Conservation (phyloP, 192 early-diverging fungal genomes). For the Backusella tarrabulga region DNA sequence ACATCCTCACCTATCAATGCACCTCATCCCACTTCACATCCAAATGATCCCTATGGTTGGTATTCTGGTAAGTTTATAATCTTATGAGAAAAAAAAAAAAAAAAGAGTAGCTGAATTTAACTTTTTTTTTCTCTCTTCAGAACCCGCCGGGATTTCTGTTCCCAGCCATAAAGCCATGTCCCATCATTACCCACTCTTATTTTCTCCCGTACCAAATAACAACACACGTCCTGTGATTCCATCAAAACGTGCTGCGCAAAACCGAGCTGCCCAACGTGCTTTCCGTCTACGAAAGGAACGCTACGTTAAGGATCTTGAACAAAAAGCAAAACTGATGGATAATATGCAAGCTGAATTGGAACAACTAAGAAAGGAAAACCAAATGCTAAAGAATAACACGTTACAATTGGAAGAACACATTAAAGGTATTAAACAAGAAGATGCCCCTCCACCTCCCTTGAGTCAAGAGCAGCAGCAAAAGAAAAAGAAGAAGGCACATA, state of each 20-base stretch:
- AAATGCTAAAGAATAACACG: slow-evolving; percentile 7
- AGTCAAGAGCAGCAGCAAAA: neutral
- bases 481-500: neutral
- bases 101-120: neutral
- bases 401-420: slow-evolving; percentile 11
- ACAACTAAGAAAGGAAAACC: slow-evolving; percentile 25
- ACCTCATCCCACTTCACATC: neutral
- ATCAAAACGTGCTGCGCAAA: slow-evolving; percentile 83
- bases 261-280: slow-evolving; percentile 86
- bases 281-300: slow-evolving; percentile 85
- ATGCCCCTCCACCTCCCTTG: neutral
- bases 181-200: slow-evolving; percentile 10
- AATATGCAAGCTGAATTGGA: slow-evolving; percentile 31
- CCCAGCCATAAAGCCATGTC: neutral
- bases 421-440: neutral
- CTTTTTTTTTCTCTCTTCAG: neutral
- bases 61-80: slow-evolving; percentile 10
- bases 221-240: slow-evolving; percentile 21
- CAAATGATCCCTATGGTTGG: slow-evolving; percentile 6
- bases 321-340: slow-evolving; percentile 61
- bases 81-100: neutral
- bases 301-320: slow-evolving; percentile 80
- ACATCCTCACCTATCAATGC: neutral
- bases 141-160: slow-evolving; percentile 8
- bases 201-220: neutral